Percentiles rank a stretch among this genome's conserved stretches.
phyloP scores from a whole-genome alignment of 345 rosid genomes.

The Salix dunnii region DNA sequence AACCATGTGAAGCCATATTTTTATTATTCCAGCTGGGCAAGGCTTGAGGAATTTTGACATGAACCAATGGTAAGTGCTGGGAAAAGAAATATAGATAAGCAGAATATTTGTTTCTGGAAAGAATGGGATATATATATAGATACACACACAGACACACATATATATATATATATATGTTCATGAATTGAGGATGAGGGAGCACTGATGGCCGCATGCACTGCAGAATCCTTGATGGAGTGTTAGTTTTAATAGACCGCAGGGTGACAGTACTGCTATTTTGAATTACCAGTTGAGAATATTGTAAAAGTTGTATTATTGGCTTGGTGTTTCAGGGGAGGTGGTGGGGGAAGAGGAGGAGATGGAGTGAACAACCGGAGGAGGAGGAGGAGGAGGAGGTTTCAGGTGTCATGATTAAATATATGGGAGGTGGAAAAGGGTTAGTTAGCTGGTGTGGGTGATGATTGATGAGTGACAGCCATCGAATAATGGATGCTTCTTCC shows the following conservation, averaged over 20 bases:
- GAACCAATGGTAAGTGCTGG: neutral
- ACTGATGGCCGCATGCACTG: neutral
- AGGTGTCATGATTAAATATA: neutral
- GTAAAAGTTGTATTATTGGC: too few species aligned
- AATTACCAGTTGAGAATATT: neutral
- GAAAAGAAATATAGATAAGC: neutral
- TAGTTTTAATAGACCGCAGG: neutral
- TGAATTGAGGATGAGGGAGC: neutral
- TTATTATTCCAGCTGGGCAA: neutral
- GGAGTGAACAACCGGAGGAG: neutral
- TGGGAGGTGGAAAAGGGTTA: neutral
- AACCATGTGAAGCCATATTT: too few species aligned
- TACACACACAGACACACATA: too few species aligned
- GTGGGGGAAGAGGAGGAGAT: neutral
- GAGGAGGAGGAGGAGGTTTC: neutral
- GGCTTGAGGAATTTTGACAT: neutral
- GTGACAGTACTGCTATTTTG: neutral
- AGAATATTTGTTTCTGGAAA: too few species aligned
- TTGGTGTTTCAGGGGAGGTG: neutral
- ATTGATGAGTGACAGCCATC: neutral
- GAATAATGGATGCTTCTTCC: neutral
- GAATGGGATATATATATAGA: too few species aligned
- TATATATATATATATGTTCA: too few species aligned
- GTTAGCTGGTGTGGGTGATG: neutral
- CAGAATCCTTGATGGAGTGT: neutral